Percentiles rank a stretch among this genome's conserved stretches.
phyloP scores from a whole-genome alignment of 305 asterid genomes.

The Solanum aculeatissimum region DNA sequence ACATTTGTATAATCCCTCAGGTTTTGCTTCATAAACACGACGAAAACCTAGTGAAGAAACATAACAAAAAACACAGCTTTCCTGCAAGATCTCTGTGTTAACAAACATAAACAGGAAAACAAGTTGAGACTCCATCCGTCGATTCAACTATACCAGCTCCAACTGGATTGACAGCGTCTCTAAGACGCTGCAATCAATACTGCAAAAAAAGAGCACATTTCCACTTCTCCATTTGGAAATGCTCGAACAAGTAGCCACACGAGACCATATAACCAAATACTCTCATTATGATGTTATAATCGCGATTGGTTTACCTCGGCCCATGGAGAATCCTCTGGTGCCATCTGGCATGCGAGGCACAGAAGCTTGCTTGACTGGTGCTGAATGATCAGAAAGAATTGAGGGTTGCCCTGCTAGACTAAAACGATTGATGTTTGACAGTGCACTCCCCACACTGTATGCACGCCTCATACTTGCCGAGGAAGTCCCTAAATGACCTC shows the following conservation, averaged over 20 bases:
- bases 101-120: not conserved
- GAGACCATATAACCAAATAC: not conserved
- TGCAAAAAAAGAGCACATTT: not conserved
- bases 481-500: not conserved
- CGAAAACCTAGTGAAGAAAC: not conserved
- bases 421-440: conserved; percentile 14
- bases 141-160: not conserved
- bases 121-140: not conserved
- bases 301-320: conserved; percentile 74
- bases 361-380: conserved; percentile 28
- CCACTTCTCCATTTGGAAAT: not conserved
- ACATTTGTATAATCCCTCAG: not conserved
- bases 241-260: not conserved
- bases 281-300: conserved; percentile 19
- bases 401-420: conserved; percentile 2
- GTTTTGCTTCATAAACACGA: not conserved
- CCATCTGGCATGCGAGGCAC: conserved; percentile 98
- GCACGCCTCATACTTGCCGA: conserved; percentile 6
- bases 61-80: not conserved
- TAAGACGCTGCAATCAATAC: not conserved
- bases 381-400: conserved; percentile 22
- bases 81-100: not conserved
- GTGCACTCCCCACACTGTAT: conserved; percentile 16
- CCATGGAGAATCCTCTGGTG: conserved; percentile 85
- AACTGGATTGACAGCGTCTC: not conserved